Evolutionary conservation across 176 grass and related monocot species (phyloP).

Genomic region (Avena atlantica): DNA sequence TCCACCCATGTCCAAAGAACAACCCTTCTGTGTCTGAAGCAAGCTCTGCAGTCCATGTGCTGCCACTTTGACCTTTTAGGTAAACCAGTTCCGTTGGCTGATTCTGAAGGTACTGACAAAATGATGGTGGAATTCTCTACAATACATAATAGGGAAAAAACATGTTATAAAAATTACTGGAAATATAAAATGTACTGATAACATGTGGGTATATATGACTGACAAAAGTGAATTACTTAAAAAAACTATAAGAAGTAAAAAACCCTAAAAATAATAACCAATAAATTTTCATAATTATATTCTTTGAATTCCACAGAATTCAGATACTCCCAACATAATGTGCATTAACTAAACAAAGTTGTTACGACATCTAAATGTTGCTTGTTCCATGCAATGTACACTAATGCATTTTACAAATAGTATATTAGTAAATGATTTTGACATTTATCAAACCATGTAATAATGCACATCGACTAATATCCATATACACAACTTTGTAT

Average conservation of each 20-base stretch:
- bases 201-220: neutral
- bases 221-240: neutral
- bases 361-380: neutral
- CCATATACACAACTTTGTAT: neutral
- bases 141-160: slow-evolving; percentile 17
- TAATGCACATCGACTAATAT: neutral
- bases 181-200: neutral
- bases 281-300: neutral
- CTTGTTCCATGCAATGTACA: slow-evolving; percentile 4
- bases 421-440: neutral
- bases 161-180: no score
- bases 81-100: slow-evolving; percentile 38
- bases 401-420: neutral
- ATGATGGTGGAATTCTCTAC: slow-evolving; percentile 67
- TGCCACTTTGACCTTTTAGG: slow-evolving; percentile 60
- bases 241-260: neutral
- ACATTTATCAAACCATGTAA: slow-evolving; percentile 1
- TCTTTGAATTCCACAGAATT: neutral
- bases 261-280: neutral
- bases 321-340: neutral
- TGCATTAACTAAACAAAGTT: neutral
- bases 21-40: slow-evolving; percentile 39
- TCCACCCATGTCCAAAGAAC: slow-evolving; percentile 23
- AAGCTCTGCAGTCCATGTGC: slow-evolving; percentile 56
- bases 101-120: slow-evolving; percentile 37